Conservation (phyloP, 139 green algal species). For the Coelastrella sp. region DNA sequence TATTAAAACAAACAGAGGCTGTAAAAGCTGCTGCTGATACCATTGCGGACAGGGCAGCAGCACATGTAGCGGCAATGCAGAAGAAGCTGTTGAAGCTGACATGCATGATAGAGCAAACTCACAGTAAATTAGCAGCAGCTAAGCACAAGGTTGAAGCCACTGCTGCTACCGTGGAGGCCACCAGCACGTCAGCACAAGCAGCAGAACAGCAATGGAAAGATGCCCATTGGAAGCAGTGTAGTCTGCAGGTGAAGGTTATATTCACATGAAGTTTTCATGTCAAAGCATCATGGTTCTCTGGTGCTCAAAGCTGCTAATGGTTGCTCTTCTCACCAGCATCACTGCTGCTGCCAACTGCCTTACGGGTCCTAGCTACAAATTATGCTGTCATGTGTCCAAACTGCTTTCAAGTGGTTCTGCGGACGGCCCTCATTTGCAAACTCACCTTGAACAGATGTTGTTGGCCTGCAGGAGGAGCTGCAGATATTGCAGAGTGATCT, state of each 20-base stretch:
- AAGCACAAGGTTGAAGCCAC: not conserved
- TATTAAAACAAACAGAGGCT: not conserved
- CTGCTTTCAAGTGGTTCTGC: not conserved
- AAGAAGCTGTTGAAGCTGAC: not conserved
- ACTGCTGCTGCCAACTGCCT: too few species aligned
- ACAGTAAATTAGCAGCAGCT: not conserved
- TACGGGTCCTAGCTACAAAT: too few species aligned
- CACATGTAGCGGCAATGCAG: not conserved
- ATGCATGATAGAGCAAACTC: not conserved
- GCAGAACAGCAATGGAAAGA: conserved; percentile 21
- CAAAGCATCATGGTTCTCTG: not conserved
- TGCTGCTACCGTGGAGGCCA: not conserved
- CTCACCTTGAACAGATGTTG: not conserved
- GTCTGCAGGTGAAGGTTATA: conserved; percentile 19
- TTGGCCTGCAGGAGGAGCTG: conserved; percentile 7
- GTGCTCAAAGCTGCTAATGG: not conserved
- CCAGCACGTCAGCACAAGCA: not conserved
- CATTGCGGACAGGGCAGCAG: not conserved
- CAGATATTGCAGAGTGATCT: conserved; percentile 2
- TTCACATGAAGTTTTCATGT: not conserved
- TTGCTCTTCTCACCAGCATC: too few species aligned
- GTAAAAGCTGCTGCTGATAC: not conserved
- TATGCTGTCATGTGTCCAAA: not conserved
- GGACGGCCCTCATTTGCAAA: not conserved
- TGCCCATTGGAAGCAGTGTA: not conserved